Base-by-base conservation (phyloP, 1,284 basidiomycete genomes). In the Baeospora myosura region DNA sequence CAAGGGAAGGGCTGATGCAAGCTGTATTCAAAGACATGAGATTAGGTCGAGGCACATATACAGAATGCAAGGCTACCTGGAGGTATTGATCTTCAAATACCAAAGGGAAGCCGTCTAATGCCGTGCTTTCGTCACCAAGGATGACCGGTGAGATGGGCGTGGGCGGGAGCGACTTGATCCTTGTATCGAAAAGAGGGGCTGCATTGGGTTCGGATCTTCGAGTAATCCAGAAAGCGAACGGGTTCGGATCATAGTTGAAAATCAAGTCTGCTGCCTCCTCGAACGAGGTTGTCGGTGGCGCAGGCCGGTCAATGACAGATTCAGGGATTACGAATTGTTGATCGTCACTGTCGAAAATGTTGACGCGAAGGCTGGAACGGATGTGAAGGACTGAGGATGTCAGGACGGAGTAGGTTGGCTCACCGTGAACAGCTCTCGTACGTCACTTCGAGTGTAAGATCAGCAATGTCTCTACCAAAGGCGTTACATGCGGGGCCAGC, bases 161-260 rank as follows among this genome's bases (percentile, higher is more conserved):
- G 1, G 61, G 38, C 0, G 80, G 79, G 3, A 83, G 60, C 0
- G 77, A 81, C 0, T 64, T 48, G 11, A 66, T 53, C 22, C 84
- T 72, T 1, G 86, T 89, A 54, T 91, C 86, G 54, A 90, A 91
- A 31, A 90, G 60, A 21, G 83, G 78, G 33, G 60, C 55, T 6
- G 66, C 69, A 16, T 71, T 60, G 5, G 77, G 77, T 22, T 76
- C 66, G 7, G 74, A 75, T 33, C 76, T 71, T 36, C 84, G 74
- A 2, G 77, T 80, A 48, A 88, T 77, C 84, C 86, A 89, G 59
- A 88, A 89, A 2, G 78, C 76, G 55, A 89, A 89, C 0, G 83
- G 81, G 0, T 68, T 66, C 1, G 70, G 22, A 0, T 78, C 67
- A 54, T 82, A 79, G 52, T 87, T 78, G 66, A 90, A 90, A 2